Evolutionary conservation across 78 protist species (phyloP), one percentile per base, ranked within the genome.

Genomic region (Dictyostelium brefeldianum): DNA sequence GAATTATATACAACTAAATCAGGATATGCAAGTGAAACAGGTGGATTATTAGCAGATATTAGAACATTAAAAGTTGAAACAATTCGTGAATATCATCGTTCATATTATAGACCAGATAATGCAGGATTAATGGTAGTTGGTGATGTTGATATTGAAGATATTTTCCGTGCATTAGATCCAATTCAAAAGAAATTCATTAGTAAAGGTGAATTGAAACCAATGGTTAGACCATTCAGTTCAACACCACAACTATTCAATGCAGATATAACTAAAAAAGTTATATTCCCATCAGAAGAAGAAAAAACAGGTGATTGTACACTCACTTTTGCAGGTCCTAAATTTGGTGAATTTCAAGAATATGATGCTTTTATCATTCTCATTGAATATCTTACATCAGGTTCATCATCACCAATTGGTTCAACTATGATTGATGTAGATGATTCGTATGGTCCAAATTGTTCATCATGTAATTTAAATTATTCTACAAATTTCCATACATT

Each of bases 61-160:
- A 27, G 91, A 9, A 25, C 1, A 14, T 25, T 94, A 18, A 80
- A 65, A 11, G 47, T 14, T 31, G 96, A 94, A 29, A 77, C 87
- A 17, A 69, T 94, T 18, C 27, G 87, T 22, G 22, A 80, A 2
- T 94, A 25, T 56, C 96, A 94, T 56, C n/a, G 29, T 22, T 29
- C 43, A n/a, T 94, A 64, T 14, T 94, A 94, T 51, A 36, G 90
- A 36, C 94, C 96, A 1, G 94, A 80, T 31, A 77, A 78, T 57
- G 47, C 59, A 20, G 56, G 62, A 8, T 6, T 94, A 15, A 50
- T 87, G 27, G 46, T 94, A 14, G 59, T 27, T n/a, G 96, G 96
- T 48, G 54, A 59, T 47, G 70, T 94, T 41, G 59, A 83, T 5
- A 51, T 43, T 25, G 83, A 85, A 8, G 59, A 78, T 22, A 62